Evolutionary conservation across 305 asterid species (phyloP), one percentile per base, ranked within the genome.

Genomic region (Fraxinus sp.): DNA sequence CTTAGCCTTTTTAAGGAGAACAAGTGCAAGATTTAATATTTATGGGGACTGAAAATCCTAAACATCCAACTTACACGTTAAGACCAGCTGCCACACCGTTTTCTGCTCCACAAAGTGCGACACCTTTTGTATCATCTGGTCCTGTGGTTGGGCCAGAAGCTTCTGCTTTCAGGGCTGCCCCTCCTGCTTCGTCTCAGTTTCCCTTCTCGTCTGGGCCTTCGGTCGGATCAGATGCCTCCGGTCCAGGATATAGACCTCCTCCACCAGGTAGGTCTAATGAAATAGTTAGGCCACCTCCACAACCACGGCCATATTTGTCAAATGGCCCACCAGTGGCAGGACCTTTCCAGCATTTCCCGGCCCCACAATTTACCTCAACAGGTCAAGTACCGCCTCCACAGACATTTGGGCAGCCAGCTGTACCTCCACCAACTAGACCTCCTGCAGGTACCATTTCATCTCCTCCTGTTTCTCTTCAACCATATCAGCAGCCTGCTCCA

Each of bases 31-130:
- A 73, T 84, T 70, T 79, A 78, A 83, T 82, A 81, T 52, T 83
- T 83, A 97, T 97, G 98, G 99, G 98, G 87, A 91, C 97, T 8
- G 98, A 95, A 88, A 89, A 88, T 87, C 94, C 97, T 39, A 88
- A 86, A 81, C 94, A 92, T 78, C 89, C 91, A 64, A 89, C 82
- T 88, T 91, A 86, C 78, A 91, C 92, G n/a, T 73, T 79, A 20
- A 91, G 97, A 86, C 92, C 95, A 52, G 84, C 88, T 77, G 81
- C 93, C 49, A 55, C 90, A 36, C 96, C 96, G 66, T 93, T 94
- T 85, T 87, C 92, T 85, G 90, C 91, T 83, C 91, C 90, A 28
- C 94, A 75, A 78, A 86, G 88, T 87, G 46, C 93, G 8, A 81
- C 90, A 62, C 97, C 98, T 73, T 93, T 92, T 89, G 72, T 87